phyloP scores from a whole-genome alignment of 1,139 yeast species.

The Arxiozyma telluris region DNA sequence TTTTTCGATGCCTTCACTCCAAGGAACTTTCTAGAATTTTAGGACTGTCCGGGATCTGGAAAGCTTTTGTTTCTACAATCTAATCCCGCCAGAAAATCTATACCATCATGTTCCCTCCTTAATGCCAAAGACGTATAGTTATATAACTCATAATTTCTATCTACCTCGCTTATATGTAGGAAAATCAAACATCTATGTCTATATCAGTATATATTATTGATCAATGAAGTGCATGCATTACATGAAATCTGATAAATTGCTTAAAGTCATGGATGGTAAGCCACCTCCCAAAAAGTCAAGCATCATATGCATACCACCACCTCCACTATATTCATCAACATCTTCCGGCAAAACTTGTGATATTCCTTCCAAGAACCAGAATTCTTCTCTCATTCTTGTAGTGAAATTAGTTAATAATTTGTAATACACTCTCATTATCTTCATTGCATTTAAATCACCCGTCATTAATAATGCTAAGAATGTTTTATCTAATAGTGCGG shows the following conservation, averaged over 20 bases:
- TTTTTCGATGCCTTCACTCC: neutral
- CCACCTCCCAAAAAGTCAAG: slow-evolving; percentile 77
- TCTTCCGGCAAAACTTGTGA: slow-evolving; percentile 76
- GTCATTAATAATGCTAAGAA: slow-evolving; percentile 68
- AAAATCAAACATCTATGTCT: neutral
- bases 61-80: neutral
- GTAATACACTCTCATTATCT: slow-evolving; percentile 83
- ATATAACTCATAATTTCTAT: neutral
- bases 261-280: slow-evolving; percentile 46
- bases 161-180: neutral
- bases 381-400: slow-evolving; percentile 76
- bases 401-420: slow-evolving; percentile 72
- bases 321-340: slow-evolving; percentile 76
- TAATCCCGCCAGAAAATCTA: neutral
- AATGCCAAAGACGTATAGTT: neutral
- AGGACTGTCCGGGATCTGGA: neutral
- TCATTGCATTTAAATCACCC: slow-evolving; percentile 80
- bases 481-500: slow-evolving; percentile 76
- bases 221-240: slow-evolving; percentile 3
- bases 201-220: neutral
- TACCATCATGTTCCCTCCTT: neutral
- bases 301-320: slow-evolving; percentile 90
- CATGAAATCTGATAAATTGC: slow-evolving; percentile 32
- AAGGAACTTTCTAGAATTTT: slow-evolving; percentile 1
- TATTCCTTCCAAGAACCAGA: slow-evolving; percentile 93